Evolutionary conservation across 1,284 basidiomycete genomes (phyloP), one percentile per base, ranked within the genome.

Genomic region (Ustilago esculenta): DNA sequence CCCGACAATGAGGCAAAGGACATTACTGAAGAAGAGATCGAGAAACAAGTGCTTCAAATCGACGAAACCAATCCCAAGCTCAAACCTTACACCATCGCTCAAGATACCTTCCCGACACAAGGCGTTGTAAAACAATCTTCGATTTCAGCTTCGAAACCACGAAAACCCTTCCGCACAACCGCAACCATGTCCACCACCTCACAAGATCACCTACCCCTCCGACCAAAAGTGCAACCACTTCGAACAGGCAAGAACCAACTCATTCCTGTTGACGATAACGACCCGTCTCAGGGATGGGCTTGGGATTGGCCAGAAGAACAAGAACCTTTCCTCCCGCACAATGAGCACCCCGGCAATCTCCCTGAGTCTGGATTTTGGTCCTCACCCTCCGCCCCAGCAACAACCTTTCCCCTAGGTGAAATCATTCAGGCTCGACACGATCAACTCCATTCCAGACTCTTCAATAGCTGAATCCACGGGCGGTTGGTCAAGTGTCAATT

Each of bases 351-450:
- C n/a, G n/a, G n/a, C n/a, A n/a, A n/a, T n/a, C n/a, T n/a, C n/a
- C n/a, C n/a, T n/a, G 29, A 60, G 36, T 24, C 23, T 10, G 14
- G 84, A 12, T 71, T 71, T 33, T 71, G 68, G 63, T 44, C 52
- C 2, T 4, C 35, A 3, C 2, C 42, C 2, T 39, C 20, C n/a
- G 60, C 66, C 0, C 93, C 93, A 5, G 90, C 90, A 21, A 93
- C 89, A 69, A 96, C 91, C 5, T 98, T 94, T 92, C 95, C 95
- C 0, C 82, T 98, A 14, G 94, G 94, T n/a, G 95, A 98, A 83
- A 90, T 98, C 37, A 84, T 98, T 17, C 89, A 90, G 36, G 87
- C 88, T 25, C 85, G 95, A 63, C 95, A 98, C 82, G 95, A 98
- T 84, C 84, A 94, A 75, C 90, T 96, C 81, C 95, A 98, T 84